Evolutionary conservation across 257 asterid genomes (phyloP).

Genomic region (Ehretia macrophylla): DNA sequence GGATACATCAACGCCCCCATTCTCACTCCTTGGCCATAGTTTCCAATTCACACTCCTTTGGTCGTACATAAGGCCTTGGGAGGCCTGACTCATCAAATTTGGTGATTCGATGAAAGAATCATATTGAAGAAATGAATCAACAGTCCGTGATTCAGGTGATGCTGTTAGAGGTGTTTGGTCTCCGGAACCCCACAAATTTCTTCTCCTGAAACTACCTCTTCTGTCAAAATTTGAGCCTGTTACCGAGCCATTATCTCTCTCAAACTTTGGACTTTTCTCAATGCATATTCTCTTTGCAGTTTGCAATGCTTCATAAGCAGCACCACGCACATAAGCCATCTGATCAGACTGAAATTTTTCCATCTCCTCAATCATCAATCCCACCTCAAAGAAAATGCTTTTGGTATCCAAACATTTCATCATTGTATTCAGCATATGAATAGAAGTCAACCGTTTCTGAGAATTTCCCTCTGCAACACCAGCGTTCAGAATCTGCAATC

Average conservation of each 20-base stretch:
- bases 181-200: slow-evolving; percentile 34
- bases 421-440: slow-evolving; percentile 81
- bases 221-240: too few species aligned
- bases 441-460: slow-evolving; percentile 75
- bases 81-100: slow-evolving; percentile 41
- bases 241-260: slow-evolving; percentile 35
- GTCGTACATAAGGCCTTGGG: slow-evolving; percentile 24
- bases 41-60: slow-evolving; percentile 64
- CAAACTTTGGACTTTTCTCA: slow-evolving; percentile 45
- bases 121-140: slow-evolving; percentile 49
- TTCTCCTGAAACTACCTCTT: slow-evolving; percentile 25
- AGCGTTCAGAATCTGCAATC: slow-evolving; percentile 49
- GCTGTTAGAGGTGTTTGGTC: slow-evolving; percentile 46
- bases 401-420: slow-evolving; percentile 77
- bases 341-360: slow-evolving; percentile 75
- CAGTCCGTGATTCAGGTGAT: slow-evolving; percentile 86
- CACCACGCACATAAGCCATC: slow-evolving; percentile 79
- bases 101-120: slow-evolving; percentile 64
- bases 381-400: slow-evolving; percentile 67
- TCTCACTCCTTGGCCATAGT: slow-evolving; percentile 63
- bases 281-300: slow-evolving; percentile 55
- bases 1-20: slow-evolving; percentile 58
- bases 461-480: slow-evolving; percentile 62
- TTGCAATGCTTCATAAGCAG: slow-evolving; percentile 87
- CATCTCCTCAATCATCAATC: slow-evolving; percentile 65